Conservation (phyloP, 306 rosid genomes). For the Pueraria montana region DNA sequence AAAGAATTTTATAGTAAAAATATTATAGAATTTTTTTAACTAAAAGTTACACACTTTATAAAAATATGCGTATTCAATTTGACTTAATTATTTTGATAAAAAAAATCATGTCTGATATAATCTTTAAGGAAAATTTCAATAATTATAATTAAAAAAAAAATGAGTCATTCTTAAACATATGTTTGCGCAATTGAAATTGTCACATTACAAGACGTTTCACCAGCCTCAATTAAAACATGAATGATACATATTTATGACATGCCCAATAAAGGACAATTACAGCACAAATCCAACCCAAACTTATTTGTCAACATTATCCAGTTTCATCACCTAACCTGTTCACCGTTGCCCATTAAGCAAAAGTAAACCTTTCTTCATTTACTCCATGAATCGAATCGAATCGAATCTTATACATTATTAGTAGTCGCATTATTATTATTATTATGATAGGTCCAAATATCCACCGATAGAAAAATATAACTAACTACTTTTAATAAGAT, state of each 20-base stretch:
- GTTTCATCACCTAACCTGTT: background rate
- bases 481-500: too few relatives aligned
- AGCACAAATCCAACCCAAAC: background rate
- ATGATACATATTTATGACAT: background rate
- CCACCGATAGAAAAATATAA: too few relatives aligned
- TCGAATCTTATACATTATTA: background rate
- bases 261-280: background rate
- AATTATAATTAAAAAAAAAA: too few relatives aligned
- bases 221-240: conserved; percentile 5
- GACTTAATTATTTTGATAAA: too few relatives aligned
- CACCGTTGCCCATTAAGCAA: background rate
- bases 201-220: conserved; percentile 9
- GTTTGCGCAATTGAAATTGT: background rate
- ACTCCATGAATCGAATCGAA: background rate
- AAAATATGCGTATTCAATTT: too few relatives aligned
- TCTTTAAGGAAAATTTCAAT: too few relatives aligned
- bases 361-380: background rate
- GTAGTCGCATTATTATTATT: background rate
- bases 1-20: background rate
- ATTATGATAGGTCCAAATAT: too few relatives aligned
- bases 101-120: background rate
- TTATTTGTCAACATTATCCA: conserved; percentile 4
- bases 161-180: background rate
- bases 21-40: too few relatives aligned
- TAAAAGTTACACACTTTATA: too few relatives aligned